These are phyloP conservation scores for Fusarium phyllophilum DNA, from an alignment of 2,329 filamentous ascomycete species.

Conservation along the genomic window DNA sequence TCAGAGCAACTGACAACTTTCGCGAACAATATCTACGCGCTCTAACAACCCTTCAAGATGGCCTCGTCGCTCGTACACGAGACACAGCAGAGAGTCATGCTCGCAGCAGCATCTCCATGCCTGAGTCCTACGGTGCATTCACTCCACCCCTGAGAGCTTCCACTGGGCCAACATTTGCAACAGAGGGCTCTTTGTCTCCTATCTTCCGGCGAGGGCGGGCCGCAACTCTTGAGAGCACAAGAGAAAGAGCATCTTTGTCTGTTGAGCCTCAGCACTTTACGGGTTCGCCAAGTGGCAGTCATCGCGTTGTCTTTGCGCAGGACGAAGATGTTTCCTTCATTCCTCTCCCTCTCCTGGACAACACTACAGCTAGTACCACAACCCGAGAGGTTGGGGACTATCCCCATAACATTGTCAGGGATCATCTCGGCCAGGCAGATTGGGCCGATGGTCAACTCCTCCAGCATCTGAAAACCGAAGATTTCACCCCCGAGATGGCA, in stretches of 20 bases:
- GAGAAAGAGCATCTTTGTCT: constrained; percentile 39
- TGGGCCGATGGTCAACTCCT: constrained; percentile 57
- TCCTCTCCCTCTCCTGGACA: constrained; percentile 46
- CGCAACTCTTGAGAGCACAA: constrained; percentile 45
- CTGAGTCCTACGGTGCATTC: constrained; percentile 18
- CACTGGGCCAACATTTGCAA: constrained; percentile 34
- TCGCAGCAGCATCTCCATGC: not conserved
- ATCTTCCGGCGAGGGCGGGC: constrained; percentile 39
- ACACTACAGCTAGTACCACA: not conserved
- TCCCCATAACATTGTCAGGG: constrained; percentile 22
- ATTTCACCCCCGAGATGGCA: constrained; percentile 55
- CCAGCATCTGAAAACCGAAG: constrained; percentile 51
- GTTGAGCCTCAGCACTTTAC: constrained; percentile 38
- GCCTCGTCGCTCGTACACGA: constrained; percentile 29
- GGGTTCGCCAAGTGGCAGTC: constrained; percentile 37
- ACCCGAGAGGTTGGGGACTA: constrained; percentile 31
- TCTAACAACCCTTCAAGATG: constrained; percentile 46
- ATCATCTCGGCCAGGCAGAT: constrained; percentile 33
- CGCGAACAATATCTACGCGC: constrained; percentile 50
- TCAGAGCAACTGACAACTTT: constrained; percentile 47
- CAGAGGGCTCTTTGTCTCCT: constrained; percentile 22
- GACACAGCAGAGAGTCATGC: constrained; percentile 36
- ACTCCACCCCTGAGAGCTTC: constrained; percentile 46
- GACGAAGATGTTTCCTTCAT: constrained; percentile 49
- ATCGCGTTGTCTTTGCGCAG: constrained; percentile 30